These are phyloP conservation scores for Vanilla planifolia DNA, from an alignment of 106 monocot genomes.

Conservation along the genomic window DNA sequence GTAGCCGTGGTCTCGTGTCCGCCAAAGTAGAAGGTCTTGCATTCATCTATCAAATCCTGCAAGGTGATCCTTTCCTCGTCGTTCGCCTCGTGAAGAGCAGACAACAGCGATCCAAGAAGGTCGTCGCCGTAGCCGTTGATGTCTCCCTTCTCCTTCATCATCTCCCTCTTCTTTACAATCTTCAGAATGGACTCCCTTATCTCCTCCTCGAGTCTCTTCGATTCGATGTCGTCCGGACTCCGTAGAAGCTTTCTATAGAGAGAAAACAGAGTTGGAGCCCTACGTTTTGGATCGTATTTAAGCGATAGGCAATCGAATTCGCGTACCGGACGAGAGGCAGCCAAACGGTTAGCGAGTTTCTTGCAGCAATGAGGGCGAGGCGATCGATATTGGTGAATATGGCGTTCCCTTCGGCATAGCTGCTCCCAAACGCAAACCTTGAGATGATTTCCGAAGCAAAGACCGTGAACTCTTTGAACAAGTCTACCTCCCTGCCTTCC, in stretches of 20 bases:
- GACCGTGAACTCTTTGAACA: constrained; percentile 8
- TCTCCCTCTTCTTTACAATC: constrained; percentile 16
- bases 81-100: not conserved
- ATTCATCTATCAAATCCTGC: constrained; percentile 49
- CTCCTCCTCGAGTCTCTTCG: constrained; percentile 6
- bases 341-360: not conserved
- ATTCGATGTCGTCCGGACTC: constrained; percentile 9
- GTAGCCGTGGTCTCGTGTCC: constrained; percentile 46
- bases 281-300: not conserved
- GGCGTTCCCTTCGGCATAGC: constrained; percentile 8
- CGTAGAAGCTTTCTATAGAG: not conserved
- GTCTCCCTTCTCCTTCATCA: not conserved
- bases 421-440: constrained; percentile 20
- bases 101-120: constrained; percentile 39
- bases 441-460: constrained; percentile 19
- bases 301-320: not conserved
- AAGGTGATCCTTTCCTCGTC: constrained; percentile 18
- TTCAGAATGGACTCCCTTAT: constrained; percentile 9
- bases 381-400: constrained; percentile 17
- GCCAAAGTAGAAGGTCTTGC: constrained; percentile 57
- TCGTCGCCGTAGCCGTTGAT: constrained; percentile 18
- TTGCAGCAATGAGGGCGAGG: not conserved
- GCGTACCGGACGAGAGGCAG: constrained; percentile 9
- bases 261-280: not conserved
- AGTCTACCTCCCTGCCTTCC: constrained; percentile 16